phyloP scores from a whole-genome alignment of 2,329 filamentous ascomycete species.

The Ascosphaera aggregata region DNA sequence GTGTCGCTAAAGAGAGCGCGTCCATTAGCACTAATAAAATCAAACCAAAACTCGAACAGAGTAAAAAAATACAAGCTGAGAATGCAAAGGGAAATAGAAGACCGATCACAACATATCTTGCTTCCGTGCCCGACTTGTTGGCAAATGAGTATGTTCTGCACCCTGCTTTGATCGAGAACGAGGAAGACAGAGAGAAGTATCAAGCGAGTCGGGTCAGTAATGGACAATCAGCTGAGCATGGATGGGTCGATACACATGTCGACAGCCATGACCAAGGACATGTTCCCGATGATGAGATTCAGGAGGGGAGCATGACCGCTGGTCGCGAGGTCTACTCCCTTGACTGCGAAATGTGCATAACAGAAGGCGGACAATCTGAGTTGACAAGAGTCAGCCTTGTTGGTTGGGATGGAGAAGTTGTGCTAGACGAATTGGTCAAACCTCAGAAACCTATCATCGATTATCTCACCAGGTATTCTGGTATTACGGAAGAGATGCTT shows the following conservation, averaged over 20 bases:
- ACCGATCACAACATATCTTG: constrained; percentile 58
- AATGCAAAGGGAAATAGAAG: constrained; percentile 38
- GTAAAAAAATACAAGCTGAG: constrained; percentile 16
- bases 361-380: constrained; percentile 53
- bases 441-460: constrained; percentile 71
- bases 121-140: constrained; percentile 45
- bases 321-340: constrained; percentile 59
- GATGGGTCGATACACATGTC: constrained; percentile 67
- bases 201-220: constrained; percentile 28
- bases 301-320: constrained; percentile 61
- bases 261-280: constrained; percentile 40
- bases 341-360: constrained; percentile 96
- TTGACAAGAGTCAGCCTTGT: constrained; percentile 77
- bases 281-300: constrained; percentile 44
- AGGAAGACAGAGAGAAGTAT: constrained; percentile 30
- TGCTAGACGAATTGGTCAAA: constrained; percentile 83
- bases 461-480: constrained; percentile 79
- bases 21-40: neutral
- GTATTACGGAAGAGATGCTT: constrained; percentile 74
- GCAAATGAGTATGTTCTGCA: constrained; percentile 74
- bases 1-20: constrained; percentile 34
- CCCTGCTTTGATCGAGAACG: constrained; percentile 42
- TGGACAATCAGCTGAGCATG: constrained; percentile 29
- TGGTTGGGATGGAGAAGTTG: constrained; percentile 57
- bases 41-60: constrained; percentile 44